A percentile compares a stretch with the other conserved stretches of the same genome.
Evolutionary conservation across 768 basidiomycete species (phyloP).

Genomic region (Lactarius akahatsu): DNA sequence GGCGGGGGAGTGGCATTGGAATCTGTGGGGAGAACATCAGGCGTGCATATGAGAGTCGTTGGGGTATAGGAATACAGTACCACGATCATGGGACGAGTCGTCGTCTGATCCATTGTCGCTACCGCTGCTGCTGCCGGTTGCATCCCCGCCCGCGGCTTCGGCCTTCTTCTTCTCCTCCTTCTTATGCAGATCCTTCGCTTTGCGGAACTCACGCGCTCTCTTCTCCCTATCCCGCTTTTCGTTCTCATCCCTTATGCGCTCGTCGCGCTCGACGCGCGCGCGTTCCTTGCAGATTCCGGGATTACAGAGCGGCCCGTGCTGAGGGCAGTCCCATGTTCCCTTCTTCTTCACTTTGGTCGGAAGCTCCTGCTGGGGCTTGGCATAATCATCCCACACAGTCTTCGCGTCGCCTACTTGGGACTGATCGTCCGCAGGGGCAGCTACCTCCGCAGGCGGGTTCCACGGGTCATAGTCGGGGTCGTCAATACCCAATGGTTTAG

Average conservation of each 20-base stretch:
- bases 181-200: background rate
- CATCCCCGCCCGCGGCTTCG: background rate
- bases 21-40: background rate
- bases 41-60: background rate
- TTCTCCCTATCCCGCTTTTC: constrained; percentile 1
- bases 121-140: background rate
- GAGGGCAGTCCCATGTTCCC: constrained; percentile 7
- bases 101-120: background rate
- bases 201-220: background rate
- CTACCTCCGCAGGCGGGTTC: background rate
- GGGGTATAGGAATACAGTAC: background rate
- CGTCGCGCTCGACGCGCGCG: background rate
- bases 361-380: background rate
- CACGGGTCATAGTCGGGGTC: background rate
- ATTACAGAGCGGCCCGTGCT: constrained; percentile 23
- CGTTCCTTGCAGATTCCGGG: constrained; percentile 20
- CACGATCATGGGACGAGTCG: background rate
- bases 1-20: no score
- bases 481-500: background rate
- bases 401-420: background rate
- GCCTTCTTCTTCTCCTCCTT: background rate
- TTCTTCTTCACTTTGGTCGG: constrained; percentile 1
- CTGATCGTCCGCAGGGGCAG: background rate
- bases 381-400: constrained; percentile 13
- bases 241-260: constrained; percentile 5